Evolutionary conservation across 495 filamentous ascomycete species (phyloP), one percentile per base, ranked within the genome.

Genomic region (Aspergillus leporis): DNA sequence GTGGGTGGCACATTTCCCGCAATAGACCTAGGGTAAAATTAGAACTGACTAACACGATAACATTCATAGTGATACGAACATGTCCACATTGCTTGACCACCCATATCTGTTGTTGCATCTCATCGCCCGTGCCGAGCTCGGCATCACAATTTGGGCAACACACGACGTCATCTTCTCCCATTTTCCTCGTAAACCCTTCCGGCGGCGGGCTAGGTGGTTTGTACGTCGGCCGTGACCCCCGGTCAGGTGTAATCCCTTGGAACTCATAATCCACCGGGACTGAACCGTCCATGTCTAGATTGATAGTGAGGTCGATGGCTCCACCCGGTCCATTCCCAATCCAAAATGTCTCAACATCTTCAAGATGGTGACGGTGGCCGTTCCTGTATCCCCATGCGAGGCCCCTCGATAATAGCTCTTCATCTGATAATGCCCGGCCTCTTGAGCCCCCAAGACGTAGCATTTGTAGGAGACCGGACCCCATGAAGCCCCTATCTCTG

Each of bases 81-180:
- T 93, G 90, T 55, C 90, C 90, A 70, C 90, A 93, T 56, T 74
- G 72, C 61, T 85, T 90, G 1, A 85, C 78, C 18, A 90, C 79
- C 88, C 90, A 92, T 32, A 91, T 86, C 58, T 89, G 82, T 66
- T 83, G 82, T 67, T 87, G 85, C 8, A 74, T 56, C 23, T 85
- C 84, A 45, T 81, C 74, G 21, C 81, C 80, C 19, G 73, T 72
- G n/a, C 88, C 85, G 47, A 93, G 70, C 66, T 92, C 90, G 36
- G 83, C 78, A 6, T 82, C 80, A 63, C 90, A 93, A 59, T 86
- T 87, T 1, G 90, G 89, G 69, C 90, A 93, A 14, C 89, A 76
- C 4, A 91, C 70, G 5, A 84, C 67, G 32, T 91, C 85, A 18
- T 83, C 79, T 34, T 91, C 87, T 21, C 61, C 75, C 0, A 86